Conservation (phyloP, 2,329 filamentous ascomycete genomes). For the Colletotrichum spaethianum region DNA sequence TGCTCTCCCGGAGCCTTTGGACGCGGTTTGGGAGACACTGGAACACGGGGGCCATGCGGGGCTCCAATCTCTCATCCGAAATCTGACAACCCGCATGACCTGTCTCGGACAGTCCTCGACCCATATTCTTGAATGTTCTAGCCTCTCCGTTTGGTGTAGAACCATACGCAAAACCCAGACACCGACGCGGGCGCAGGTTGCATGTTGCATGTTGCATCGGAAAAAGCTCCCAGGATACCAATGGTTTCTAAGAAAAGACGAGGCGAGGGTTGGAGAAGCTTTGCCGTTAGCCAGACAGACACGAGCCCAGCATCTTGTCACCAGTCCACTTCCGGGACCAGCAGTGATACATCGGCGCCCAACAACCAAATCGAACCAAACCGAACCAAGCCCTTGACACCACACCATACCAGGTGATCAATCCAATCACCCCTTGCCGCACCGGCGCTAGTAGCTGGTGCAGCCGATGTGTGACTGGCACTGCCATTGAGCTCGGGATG, state of each 20-base stretch:
- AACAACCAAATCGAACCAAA: conserved; percentile 7
- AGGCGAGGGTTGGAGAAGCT: conserved; percentile 5
- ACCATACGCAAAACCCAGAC: not conserved
- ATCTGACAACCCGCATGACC: conserved; percentile 36
- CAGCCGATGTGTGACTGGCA: conserved; percentile 5
- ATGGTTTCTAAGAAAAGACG: conserved; percentile 16
- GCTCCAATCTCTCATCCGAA: conserved; percentile 20
- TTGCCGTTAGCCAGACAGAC: not conserved
- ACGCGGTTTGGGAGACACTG: not conserved
- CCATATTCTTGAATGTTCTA: conserved; percentile 30
- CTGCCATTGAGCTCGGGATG: conserved; percentile 30
- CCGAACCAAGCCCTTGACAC: not conserved
- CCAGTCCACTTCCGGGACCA: conserved; percentile 11
- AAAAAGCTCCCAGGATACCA: not conserved
- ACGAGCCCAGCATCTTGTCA: conserved; percentile 15
- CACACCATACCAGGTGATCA: conserved; percentile 4
- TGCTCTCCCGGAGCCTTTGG: conserved; percentile 31
- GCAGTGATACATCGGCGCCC: conserved; percentile 23
- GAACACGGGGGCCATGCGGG: not conserved
- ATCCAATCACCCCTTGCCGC: conserved; percentile 22
- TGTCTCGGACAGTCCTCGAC: conserved; percentile 30
- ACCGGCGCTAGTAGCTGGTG: conserved; percentile 25
- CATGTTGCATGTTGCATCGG: conserved; percentile 3
- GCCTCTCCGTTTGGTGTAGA: conserved; percentile 2
- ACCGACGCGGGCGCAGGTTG: not conserved